Evolutionary conservation across 371 early-diverging fungal species (phyloP).

Genomic region (Mucor indicus): DNA sequence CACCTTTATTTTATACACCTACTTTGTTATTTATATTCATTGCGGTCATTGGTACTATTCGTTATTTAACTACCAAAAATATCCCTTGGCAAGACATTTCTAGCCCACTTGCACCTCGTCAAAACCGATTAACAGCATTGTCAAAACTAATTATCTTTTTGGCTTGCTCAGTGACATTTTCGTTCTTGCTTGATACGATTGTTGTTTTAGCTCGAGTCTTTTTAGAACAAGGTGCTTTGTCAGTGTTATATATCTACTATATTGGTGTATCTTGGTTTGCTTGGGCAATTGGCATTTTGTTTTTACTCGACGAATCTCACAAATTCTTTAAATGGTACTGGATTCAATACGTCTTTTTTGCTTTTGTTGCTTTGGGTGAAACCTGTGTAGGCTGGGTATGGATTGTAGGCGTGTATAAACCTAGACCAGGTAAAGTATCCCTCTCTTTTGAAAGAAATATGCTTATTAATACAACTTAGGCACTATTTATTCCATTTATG

Average conservation of each 20-base stretch:
- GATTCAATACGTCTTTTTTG: slow-evolving; percentile 45
- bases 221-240: slow-evolving; percentile 20
- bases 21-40: slow-evolving; percentile 9
- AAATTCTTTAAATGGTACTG: slow-evolving; percentile 43
- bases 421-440: slow-evolving; percentile 32
- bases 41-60: slow-evolving; percentile 3
- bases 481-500: slow-evolving; percentile 30
- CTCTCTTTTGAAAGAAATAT: too few species aligned
- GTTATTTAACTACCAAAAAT: slow-evolving; percentile 9
- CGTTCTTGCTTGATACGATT: slow-evolving; percentile 28
- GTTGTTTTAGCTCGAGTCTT: slow-evolving; percentile 32
- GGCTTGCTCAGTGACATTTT: slow-evolving; percentile 20
- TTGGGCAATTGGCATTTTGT: slow-evolving; percentile 30
- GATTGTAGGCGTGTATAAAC: slow-evolving; percentile 27
- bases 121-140: slow-evolving; percentile 19
- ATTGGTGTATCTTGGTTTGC: slow-evolving; percentile 32
- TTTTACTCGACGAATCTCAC: slow-evolving; percentile 30
- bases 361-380: slow-evolving; percentile 28
- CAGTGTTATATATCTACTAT: slow-evolving; percentile 33
- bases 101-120: neutral
- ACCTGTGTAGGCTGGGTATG: slow-evolving; percentile 40
- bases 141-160: slow-evolving; percentile 30
- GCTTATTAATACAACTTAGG: slow-evolving; percentile 13
- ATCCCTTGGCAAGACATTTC: slow-evolving; percentile 19
- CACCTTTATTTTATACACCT: slow-evolving; percentile 18